Evolutionary conservation across 2,329 filamentous ascomycete genomes (phyloP), one percentile per base, ranked within the genome.

Genomic region (Sporothrix schenckii): DNA sequence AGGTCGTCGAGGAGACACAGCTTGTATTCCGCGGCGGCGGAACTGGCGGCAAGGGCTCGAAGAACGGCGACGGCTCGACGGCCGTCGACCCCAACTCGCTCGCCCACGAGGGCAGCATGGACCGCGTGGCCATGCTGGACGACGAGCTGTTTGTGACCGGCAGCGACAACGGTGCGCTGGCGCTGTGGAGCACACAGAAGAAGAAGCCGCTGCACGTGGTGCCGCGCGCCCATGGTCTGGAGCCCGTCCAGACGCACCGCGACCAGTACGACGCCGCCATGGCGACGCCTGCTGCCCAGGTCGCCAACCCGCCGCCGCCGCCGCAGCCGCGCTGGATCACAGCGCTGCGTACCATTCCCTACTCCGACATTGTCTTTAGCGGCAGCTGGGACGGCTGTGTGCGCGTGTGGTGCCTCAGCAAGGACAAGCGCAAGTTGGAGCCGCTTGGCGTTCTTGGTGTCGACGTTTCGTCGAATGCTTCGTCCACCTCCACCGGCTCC

Each of bases 341-440:
- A 0, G 94, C 94, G 6, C 83, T 99, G 56, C 85, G 89, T 65
- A 91, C 92, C 0, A 86, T 99, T 65, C 94, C 95, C 0, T 97
- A 94, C 79, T 94, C 93, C 5, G 93, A 99, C 77, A 83, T 97
- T 66, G 88, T 99, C 70, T 84, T 99, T 66, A 96, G 90, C 74
- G 95, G 94, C 44, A 97, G 93, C 80, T 99, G 94, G 94, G 95
- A 97, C 78, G 95, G 95, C 2, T 89, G 88, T 79, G 85, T 99
- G 71, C 86, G 94, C 66, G 90, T 90, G 5, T 99, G 95, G 95
- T 89, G 86, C 72, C 85, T 99, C 24, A 91, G 89, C 68, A 88
- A 92, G 54, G 94, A 97, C 78, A 95, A 94, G 81, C 88, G 88
- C 78, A 89, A 85, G 73, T 86, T 99, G 58, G 89, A 95, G 76